Conservation (phyloP, 1,284 basidiomycete genomes). For the Taiwanofungus camphoratus region DNA sequence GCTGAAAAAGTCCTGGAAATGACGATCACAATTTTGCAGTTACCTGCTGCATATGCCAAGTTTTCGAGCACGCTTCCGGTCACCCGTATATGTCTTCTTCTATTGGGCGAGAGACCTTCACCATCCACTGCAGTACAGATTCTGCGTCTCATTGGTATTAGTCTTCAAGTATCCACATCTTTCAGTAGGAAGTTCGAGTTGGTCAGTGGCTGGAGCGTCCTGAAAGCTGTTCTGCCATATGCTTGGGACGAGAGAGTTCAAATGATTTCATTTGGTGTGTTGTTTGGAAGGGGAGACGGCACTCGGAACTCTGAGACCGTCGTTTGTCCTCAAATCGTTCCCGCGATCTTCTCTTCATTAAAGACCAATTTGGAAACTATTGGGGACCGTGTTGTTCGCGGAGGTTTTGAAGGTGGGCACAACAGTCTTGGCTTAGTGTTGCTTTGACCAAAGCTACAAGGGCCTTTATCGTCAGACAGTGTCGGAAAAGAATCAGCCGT, state of each 20-base stretch:
- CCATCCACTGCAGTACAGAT: constrained; percentile 53
- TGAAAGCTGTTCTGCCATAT: constrained; percentile 59
- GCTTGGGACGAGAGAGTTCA: constrained; percentile 67
- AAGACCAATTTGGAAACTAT: constrained; percentile 35
- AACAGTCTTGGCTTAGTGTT: background rate
- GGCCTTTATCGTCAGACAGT: constrained; percentile 6
- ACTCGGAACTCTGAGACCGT: constrained; percentile 29
- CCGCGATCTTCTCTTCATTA: constrained; percentile 59
- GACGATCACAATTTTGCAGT: constrained; percentile 52
- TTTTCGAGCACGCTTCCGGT: constrained; percentile 67
- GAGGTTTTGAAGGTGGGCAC: constrained; percentile 7
- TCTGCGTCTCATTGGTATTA: constrained; percentile 52
- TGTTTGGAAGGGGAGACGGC: constrained; percentile 41
- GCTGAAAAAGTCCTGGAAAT: constrained; percentile 57
- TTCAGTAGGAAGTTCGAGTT: constrained; percentile 73
- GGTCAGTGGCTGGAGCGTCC: constrained; percentile 66
- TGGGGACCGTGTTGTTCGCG: constrained; percentile 19
- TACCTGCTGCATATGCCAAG: constrained; percentile 48
- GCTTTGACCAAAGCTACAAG: background rate
- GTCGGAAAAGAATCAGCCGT: constrained; percentile 35
- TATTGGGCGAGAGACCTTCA: constrained; percentile 65
- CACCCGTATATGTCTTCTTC: constrained; percentile 65
- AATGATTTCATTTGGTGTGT: constrained; percentile 55
- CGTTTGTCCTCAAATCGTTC: constrained; percentile 60
- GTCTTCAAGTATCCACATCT: constrained; percentile 45